Conservation (phyloP, 1,139 yeast genomes). For the Chernovozyma aurita region DNA sequence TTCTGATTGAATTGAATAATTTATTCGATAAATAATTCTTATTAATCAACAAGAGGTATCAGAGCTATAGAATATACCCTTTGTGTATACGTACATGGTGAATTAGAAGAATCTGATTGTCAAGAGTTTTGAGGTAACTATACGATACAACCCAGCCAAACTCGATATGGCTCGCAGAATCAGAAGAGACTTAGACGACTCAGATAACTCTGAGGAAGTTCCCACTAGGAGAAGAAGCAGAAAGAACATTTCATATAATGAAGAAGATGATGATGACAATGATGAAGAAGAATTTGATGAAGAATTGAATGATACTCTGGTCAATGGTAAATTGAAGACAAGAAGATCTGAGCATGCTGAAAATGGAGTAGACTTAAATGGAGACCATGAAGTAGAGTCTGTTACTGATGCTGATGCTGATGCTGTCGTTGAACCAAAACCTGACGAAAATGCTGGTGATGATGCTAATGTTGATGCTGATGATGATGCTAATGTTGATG, state of each 20-base stretch:
- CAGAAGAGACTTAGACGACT: background rate
- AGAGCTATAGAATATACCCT: too few relatives aligned
- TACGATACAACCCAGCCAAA: slow-evolving; percentile 10
- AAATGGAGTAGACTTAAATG: slow-evolving; percentile 16
- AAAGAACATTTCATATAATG: slow-evolving; percentile 14
- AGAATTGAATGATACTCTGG: background rate
- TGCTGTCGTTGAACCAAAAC: slow-evolving; percentile 12
- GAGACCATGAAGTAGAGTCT: slow-evolving; percentile 7
- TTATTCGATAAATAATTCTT: too few relatives aligned
- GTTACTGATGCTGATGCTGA: slow-evolving; percentile 9
- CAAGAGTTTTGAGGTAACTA: slow-evolving; percentile 7
- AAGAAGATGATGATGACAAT: slow-evolving; percentile 14
- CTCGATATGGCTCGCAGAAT: slow-evolving; percentile 12
- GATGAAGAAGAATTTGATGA: slow-evolving; percentile 11
- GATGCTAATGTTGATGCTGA: slow-evolving; percentile 9
- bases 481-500: slow-evolving; percentile 13
- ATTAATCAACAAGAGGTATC: too few relatives aligned
- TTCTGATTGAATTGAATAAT: too few relatives aligned
- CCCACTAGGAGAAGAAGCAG: slow-evolving; percentile 15
- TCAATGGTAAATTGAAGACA: slow-evolving; percentile 9
- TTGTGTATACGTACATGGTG: too few relatives aligned
- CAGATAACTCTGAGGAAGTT: slow-evolving; percentile 8
- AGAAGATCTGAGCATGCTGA: slow-evolving; percentile 9
- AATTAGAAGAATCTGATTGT: too few relatives aligned
- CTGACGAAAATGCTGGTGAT: slow-evolving; percentile 9